Percentiles rank a stretch among this genome's conserved stretches.
Evolutionary conservation across 2,329 filamentous ascomycete species (phyloP).

Genomic region (Pyricularia grisea): DNA sequence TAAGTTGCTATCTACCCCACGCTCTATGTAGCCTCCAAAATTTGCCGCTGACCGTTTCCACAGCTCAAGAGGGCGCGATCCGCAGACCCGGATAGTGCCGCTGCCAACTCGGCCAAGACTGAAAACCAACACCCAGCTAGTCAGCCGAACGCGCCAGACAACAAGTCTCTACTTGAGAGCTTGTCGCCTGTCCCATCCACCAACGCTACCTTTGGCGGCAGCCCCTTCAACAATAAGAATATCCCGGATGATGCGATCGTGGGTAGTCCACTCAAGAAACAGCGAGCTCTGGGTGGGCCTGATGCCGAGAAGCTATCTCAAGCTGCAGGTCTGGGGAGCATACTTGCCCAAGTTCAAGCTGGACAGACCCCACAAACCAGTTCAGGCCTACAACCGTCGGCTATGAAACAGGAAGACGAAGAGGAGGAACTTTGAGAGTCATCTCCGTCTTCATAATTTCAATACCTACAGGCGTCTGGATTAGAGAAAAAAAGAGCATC

Average conservation of each 20-base stretch:
- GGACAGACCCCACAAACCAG: not conserved
- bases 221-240: slow-evolving; percentile 21
- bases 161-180: slow-evolving; percentile 10
- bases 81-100: slow-evolving; percentile 50
- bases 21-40: not conserved
- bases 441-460: not conserved
- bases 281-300: slow-evolving; percentile 47
- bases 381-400: not conserved
- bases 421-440: slow-evolving; percentile 4
- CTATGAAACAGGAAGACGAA: slow-evolving; percentile 4
- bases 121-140: slow-evolving; percentile 2
- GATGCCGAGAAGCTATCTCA: slow-evolving; percentile 3
- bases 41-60: slow-evolving; percentile 14
- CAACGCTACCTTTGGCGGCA: not conserved
- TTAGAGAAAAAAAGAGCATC: not conserved
- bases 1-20: slow-evolving; percentile 28
- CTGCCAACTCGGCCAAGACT: slow-evolving; percentile 16
- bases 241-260: slow-evolving; percentile 39
- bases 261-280: slow-evolving; percentile 68
- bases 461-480: not conserved
- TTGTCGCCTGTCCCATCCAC: not conserved
- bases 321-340: slow-evolving; percentile 4
- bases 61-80: slow-evolving; percentile 78
- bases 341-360: slow-evolving; percentile 4
- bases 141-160: not conserved